Evolutionary conservation across 768 basidiomycete species (phyloP).

Genomic region (Leccinum obscurum): DNA sequence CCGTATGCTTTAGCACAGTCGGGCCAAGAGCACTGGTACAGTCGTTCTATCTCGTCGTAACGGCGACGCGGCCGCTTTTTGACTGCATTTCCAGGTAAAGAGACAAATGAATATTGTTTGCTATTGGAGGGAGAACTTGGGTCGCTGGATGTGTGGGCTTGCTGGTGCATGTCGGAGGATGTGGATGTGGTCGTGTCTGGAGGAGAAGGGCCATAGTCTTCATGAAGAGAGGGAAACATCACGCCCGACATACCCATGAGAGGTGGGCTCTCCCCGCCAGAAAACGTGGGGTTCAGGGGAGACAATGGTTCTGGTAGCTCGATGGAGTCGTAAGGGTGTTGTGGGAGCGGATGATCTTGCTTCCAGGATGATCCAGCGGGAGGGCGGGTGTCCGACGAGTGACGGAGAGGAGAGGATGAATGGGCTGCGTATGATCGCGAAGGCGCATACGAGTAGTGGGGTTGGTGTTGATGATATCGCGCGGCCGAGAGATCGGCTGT

Average conservation of each 20-base stretch:
- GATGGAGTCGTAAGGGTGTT: conserved; percentile 35
- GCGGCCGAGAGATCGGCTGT: conserved; percentile 32
- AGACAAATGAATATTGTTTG: conserved; percentile 82
- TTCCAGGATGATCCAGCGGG: conserved; percentile 38
- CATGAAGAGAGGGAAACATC: conserved; percentile 47
- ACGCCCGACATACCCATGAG: conserved; percentile 31
- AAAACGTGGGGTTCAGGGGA: conserved; percentile 54
- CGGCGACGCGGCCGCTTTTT: conserved; percentile 83
- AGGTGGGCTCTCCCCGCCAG: conserved; percentile 40
- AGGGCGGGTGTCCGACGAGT: conserved; percentile 45
- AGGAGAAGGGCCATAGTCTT: conserved; percentile 60
- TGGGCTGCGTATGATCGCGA: conserved; percentile 40
- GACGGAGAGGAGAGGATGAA: conserved; percentile 45
- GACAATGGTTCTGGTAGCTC: conserved; percentile 52
- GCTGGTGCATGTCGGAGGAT: conserved; percentile 39
- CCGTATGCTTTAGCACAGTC: conserved; percentile 85
- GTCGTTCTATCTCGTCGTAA: conserved; percentile 93
- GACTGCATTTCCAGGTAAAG: conserved; percentile 76
- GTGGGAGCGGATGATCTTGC: conserved; percentile 30
- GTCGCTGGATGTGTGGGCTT: conserved; percentile 14
- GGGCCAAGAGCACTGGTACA: conserved; percentile 85
- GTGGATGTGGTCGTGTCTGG: conserved; percentile 63
- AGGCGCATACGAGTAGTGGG: conserved; percentile 36
- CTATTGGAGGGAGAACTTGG: conserved; percentile 42
- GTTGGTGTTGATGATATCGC: conserved; percentile 45